Percentiles rank a stretch among this genome's conserved stretches.
These are phyloP conservation scores for Sordariomycetes sp. DNA, from an alignment of 2,329 filamentous ascomycete genomes.

Conservation along the genomic window DNA sequence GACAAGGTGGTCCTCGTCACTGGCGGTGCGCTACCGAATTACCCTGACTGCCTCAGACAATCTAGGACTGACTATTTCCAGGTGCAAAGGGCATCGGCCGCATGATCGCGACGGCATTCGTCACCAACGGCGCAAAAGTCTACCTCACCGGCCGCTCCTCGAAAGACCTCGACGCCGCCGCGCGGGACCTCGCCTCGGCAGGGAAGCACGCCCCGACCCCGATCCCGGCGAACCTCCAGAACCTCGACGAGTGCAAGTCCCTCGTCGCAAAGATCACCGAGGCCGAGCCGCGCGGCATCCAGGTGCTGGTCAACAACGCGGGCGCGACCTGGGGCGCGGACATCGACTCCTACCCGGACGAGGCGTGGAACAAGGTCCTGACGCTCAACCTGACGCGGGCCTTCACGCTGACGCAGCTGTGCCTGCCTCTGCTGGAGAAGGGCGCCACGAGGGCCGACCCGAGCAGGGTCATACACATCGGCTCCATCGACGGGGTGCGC, in stretches of 20 bases:
- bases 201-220: constrained; percentile 24
- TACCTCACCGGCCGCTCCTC: constrained; percentile 59
- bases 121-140: constrained; percentile 53
- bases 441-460: constrained; percentile 33
- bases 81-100: constrained; percentile 54
- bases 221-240: constrained; percentile 57
- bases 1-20: constrained; percentile 51
- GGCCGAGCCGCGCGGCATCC: constrained; percentile 37
- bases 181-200: constrained; percentile 41
- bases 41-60: neutral
- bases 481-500: constrained; percentile 52
- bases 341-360: constrained; percentile 49
- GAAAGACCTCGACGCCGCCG: constrained; percentile 45
- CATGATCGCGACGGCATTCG: constrained; percentile 59
- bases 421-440: constrained; percentile 48
- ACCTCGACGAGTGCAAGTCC: constrained; percentile 42
- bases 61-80: constrained; percentile 6
- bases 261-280: constrained; percentile 42
- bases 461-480: constrained; percentile 55
- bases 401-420: constrained; percentile 55
- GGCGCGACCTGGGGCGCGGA: constrained; percentile 56
- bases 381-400: constrained; percentile 61
- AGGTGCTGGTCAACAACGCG: constrained; percentile 58
- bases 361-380: constrained; percentile 48
- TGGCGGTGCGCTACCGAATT: constrained; percentile 31